Evolutionary conservation across 2,329 filamentous ascomycete genomes (phyloP).

Genomic region (Alternaria incomplexa): DNA sequence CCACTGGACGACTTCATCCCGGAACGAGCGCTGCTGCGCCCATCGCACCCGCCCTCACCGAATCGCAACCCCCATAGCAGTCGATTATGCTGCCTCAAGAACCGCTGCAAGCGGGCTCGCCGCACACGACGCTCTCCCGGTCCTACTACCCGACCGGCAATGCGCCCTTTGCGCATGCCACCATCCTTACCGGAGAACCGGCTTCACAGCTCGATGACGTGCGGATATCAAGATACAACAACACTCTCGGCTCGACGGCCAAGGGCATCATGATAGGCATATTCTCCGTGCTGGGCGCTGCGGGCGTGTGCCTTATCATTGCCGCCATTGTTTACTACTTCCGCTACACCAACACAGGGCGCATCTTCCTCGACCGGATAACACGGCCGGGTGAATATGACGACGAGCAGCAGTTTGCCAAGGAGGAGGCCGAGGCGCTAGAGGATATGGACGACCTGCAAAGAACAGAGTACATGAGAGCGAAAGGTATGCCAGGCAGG

Average conservation of each 20-base stretch:
- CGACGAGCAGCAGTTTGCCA: slow-evolving; percentile 91
- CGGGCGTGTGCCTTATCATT: slow-evolving; percentile 79
- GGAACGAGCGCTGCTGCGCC: slow-evolving; percentile 33
- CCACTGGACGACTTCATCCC: slow-evolving; percentile 18
- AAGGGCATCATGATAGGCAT: slow-evolving; percentile 93
- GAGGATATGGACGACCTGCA: slow-evolving; percentile 95
- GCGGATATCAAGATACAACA: slow-evolving; percentile 32
- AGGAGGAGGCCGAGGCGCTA: slow-evolving; percentile 93
- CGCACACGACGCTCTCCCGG: slow-evolving; percentile 41
- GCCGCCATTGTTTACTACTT: slow-evolving; percentile 91
- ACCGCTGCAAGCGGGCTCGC: slow-evolving; percentile 31
- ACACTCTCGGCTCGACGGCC: slow-evolving; percentile 60
- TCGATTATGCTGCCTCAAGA: slow-evolving; percentile 43
- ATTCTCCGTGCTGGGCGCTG: slow-evolving; percentile 91
- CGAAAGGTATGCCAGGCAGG: slow-evolving; percentile 76
- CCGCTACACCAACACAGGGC: slow-evolving; percentile 82
- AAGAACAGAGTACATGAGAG: slow-evolving; percentile 86
- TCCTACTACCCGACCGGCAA: slow-evolving; percentile 34
- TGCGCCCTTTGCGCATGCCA: slow-evolving; percentile 32
- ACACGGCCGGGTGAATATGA: slow-evolving; percentile 95
- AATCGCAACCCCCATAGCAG: slow-evolving; percentile 10
- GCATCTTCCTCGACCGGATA: slow-evolving; percentile 92
- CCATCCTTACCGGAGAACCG: slow-evolving; percentile 17
- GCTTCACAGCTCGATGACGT: slow-evolving; percentile 30
- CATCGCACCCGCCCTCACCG: slow-evolving; percentile 15